These are phyloP conservation scores for Peronospora farinosa DNA, from an alignment of 352 stramenopile species.

Conservation along the genomic window DNA sequence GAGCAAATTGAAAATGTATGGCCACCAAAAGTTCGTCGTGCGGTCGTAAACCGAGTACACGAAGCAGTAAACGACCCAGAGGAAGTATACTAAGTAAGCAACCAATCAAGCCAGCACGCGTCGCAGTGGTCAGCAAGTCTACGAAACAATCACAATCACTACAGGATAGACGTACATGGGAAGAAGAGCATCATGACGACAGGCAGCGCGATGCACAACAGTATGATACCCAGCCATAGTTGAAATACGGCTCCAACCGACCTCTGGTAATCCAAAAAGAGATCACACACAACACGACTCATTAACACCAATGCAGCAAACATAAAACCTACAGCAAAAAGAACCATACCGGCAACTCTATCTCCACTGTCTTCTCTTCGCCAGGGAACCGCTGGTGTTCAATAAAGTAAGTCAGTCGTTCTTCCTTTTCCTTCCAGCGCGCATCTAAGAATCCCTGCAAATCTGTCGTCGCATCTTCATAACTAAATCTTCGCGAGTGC, in stretches of 20 bases:
- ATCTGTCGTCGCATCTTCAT: constrained; percentile 44
- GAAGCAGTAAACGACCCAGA: constrained; percentile 80
- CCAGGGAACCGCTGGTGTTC: constrained; percentile 52
- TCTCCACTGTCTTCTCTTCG: constrained; percentile 26
- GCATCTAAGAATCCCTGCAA: constrained; percentile 63
- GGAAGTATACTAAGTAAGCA: constrained; percentile 56
- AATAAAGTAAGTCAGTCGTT: constrained; percentile 68
- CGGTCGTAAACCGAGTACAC: constrained; percentile 79
- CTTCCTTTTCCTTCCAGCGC: constrained; percentile 74
- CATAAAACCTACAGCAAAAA: not conserved
- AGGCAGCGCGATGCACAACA: constrained; percentile 59
- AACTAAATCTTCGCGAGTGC: constrained; percentile 56
- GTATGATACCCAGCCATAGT: constrained; percentile 64
- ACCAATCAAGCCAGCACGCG: not conserved
- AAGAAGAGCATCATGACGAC: constrained; percentile 79
- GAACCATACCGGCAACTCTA: constrained; percentile 33
- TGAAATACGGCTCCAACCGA: constrained; percentile 59
- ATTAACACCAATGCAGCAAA: not conserved
- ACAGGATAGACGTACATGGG: constrained; percentile 38
- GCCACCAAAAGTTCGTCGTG: constrained; percentile 82
- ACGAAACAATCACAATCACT: not conserved
- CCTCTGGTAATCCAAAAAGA: constrained; percentile 34
- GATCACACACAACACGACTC: constrained; percentile 3
- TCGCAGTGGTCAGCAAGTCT: constrained; percentile 2
- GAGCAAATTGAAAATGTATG: constrained; percentile 79